Conservation (phyloP, 1,284 basidiomycete genomes). For the Cryptococcus amylolentus region DNA sequence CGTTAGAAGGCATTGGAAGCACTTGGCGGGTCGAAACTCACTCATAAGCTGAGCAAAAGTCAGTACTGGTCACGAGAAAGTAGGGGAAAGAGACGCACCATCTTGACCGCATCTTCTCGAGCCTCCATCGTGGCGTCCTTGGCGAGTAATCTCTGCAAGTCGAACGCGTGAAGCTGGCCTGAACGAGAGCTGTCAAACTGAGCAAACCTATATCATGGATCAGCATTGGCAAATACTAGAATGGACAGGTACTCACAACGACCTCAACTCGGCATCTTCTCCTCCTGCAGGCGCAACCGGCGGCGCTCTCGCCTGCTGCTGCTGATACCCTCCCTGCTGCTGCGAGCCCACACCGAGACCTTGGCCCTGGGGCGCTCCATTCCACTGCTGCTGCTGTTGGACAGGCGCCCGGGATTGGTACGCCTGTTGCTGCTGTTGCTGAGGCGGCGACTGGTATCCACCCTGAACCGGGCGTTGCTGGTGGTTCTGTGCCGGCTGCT, state of each 20-base stretch:
- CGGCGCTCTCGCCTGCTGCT: slow-evolving; percentile 6
- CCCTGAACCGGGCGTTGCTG: background rate
- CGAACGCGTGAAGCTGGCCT: slow-evolving; percentile 40
- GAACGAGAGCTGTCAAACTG: slow-evolving; percentile 40
- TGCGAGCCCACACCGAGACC: slow-evolving; percentile 1
- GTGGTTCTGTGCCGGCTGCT: slow-evolving; percentile 10
- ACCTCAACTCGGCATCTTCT: slow-evolving; percentile 29
- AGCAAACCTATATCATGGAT: slow-evolving; percentile 27
- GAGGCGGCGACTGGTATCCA: background rate
- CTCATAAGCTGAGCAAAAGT: slow-evolving; percentile 28
- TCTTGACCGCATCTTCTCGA: slow-evolving; percentile 49
- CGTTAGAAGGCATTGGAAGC: background rate
- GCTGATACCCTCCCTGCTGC: slow-evolving; percentile 14
- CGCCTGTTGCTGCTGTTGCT: slow-evolving; percentile 7
- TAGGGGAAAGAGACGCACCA: slow-evolving; percentile 28
- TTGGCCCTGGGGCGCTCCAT: slow-evolving; percentile 2
- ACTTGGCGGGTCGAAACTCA: slow-evolving; percentile 8
- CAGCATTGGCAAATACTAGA: background rate
- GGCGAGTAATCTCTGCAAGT: slow-evolving; percentile 41
- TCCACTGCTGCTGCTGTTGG: slow-evolving; percentile 9
- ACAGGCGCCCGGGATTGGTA: background rate
- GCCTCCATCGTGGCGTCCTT: slow-evolving; percentile 47
- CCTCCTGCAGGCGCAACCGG: slow-evolving; percentile 7
- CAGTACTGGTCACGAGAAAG: background rate
- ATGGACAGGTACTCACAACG: slow-evolving; percentile 24